Conservation (phyloP, 208 protist genomes). For the Trypanosoma caninum region DNA sequence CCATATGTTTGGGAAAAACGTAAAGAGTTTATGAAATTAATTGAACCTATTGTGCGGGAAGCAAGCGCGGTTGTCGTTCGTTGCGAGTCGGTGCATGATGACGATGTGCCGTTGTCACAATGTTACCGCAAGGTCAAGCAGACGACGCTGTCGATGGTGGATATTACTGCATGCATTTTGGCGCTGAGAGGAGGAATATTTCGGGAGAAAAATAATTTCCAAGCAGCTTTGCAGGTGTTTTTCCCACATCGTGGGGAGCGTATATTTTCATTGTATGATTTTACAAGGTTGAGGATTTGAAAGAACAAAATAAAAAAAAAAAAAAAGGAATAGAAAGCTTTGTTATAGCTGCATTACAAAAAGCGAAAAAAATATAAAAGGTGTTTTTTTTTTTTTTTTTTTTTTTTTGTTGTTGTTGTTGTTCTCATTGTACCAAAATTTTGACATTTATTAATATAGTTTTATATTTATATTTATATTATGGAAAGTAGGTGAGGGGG, state of each 20-base stretch:
- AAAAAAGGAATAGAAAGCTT: background rate
- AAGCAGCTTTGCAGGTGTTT: constrained; percentile 5
- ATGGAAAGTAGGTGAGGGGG: background rate
- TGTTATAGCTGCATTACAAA: background rate
- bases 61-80: background rate
- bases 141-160: constrained; percentile 1
- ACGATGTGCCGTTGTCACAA: constrained; percentile 1
- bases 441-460: too few species aligned
- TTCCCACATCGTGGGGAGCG: background rate
- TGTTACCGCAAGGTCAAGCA: background rate
- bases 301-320: background rate
- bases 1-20: constrained; percentile 25
- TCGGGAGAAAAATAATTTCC: constrained; percentile 4
- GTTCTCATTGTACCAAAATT: background rate
- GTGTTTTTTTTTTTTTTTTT: constrained; percentile 1
- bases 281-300: background rate
- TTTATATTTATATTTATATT: constrained; percentile 9
- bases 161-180: constrained; percentile 21
- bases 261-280: background rate
- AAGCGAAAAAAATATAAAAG: too few species aligned
- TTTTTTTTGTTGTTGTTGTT: background rate
- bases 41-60: background rate
- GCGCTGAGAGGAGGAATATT: constrained; percentile 13
- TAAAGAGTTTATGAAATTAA: background rate
- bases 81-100: background rate